Evolutionary conservation across 495 filamentous ascomycete species (phyloP).

Genomic region (Filosporella fistucella): DNA sequence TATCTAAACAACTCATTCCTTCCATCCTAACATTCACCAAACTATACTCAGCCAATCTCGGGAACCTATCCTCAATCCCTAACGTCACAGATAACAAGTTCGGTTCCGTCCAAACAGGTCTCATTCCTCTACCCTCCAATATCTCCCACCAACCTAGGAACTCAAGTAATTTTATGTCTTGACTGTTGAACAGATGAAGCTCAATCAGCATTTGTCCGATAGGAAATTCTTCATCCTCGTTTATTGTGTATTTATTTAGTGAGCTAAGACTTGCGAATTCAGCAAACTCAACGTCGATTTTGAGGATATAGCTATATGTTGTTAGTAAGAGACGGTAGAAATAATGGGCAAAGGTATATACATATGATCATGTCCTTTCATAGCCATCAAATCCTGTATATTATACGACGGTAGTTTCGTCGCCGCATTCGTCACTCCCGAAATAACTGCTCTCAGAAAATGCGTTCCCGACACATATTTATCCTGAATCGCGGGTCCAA

Average conservation of each 20-base stretch:
- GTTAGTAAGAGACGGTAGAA: background rate
- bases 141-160: slow-evolving; percentile 26
- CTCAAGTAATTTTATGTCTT: slow-evolving; percentile 4
- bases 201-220: slow-evolving; percentile 29
- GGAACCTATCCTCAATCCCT: slow-evolving; percentile 3
- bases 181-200: slow-evolving; percentile 21
- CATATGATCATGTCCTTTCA: slow-evolving; percentile 29
- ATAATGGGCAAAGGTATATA: background rate
- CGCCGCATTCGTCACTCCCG: slow-evolving; percentile 10
- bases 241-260: slow-evolving; percentile 20
- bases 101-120: slow-evolving; percentile 25
- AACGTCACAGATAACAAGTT: slow-evolving; percentile 21
- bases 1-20: slow-evolving; percentile 1
- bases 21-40: background rate
- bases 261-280: slow-evolving; percentile 26
- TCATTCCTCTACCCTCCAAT: slow-evolving; percentile 20
- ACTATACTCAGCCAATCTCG: slow-evolving; percentile 13
- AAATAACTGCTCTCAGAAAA: slow-evolving; percentile 23
- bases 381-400: slow-evolving; percentile 25
- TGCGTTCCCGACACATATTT: slow-evolving; percentile 11
- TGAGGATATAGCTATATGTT: slow-evolving; percentile 11
- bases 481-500: slow-evolving; percentile 14
- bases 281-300: slow-evolving; percentile 29
- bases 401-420: slow-evolving; percentile 22
- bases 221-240: slow-evolving; percentile 19